phyloP scores from a whole-genome alignment of 768 basidiomycete genomes.

The Candolleomyces eurysporus region DNA sequence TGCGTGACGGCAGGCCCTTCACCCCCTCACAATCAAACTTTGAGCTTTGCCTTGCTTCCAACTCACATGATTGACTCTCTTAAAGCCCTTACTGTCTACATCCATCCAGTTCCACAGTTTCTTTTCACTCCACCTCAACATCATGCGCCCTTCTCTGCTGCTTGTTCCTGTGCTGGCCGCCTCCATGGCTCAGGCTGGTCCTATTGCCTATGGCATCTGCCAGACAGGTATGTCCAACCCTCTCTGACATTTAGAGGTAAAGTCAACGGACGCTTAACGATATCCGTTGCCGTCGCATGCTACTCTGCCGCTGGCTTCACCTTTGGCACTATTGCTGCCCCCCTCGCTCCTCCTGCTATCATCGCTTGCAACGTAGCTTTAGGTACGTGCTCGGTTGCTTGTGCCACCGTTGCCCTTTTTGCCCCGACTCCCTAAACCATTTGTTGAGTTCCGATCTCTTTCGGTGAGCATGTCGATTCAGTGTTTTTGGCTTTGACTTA shows the following conservation, averaged over 20 bases:
- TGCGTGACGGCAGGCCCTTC: too few species aligned
- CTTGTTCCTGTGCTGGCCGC: neutral
- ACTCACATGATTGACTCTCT: too few species aligned
- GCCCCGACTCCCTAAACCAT: constrained; percentile 32
- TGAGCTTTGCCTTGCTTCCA: too few species aligned
- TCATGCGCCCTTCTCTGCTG: neutral
- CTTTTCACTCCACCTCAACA: neutral
- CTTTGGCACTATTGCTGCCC: constrained; percentile 42
- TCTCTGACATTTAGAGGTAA: neutral
- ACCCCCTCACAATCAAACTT: too few species aligned
- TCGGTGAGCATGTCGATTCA: too few species aligned
- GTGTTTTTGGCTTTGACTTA: too few species aligned
- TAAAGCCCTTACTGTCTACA: too few species aligned
- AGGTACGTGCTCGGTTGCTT: constrained; percentile 40
- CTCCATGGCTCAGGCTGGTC: constrained; percentile 22
- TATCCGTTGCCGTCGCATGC: constrained; percentile 33
- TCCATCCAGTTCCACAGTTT: too few species aligned
- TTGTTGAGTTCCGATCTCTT: neutral
- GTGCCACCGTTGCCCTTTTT: constrained; percentile 32
- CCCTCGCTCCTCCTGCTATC: constrained; percentile 34
- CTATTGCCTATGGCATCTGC: constrained; percentile 38
- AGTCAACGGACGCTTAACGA: too few species aligned
- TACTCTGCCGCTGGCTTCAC: constrained; percentile 40
- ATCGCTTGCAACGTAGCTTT: constrained; percentile 42
- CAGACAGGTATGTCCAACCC: constrained; percentile 34